Percentiles rank a stretch among this genome's conserved stretches.
Evolutionary conservation across 257 asterid species (phyloP).

Genomic region (Ocimum tenuiflorum): DNA sequence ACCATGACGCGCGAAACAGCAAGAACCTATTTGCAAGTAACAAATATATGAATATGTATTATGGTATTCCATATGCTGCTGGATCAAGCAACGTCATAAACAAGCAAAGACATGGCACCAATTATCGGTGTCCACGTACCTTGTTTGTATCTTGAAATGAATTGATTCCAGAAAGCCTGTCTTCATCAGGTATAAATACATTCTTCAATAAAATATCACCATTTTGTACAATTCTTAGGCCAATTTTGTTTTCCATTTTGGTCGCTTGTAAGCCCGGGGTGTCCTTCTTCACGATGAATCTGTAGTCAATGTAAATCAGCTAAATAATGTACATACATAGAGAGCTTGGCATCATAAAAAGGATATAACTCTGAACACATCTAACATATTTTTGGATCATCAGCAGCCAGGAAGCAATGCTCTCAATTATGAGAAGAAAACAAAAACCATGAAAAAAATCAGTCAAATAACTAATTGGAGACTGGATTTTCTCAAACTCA

Average conservation of each 20-base stretch:
- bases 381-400: not conserved
- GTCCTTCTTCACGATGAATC: slow-evolving; percentile 75
- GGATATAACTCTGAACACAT: not conserved
- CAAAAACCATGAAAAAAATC: not conserved
- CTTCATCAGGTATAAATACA: slow-evolving; percentile 90
- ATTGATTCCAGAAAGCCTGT: slow-evolving; percentile 76
- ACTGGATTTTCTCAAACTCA: not conserved
- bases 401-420: no score
- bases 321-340: slow-evolving; percentile 1
- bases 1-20: slow-evolving; percentile 97
- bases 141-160: slow-evolving; percentile 90
- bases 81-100: slow-evolving; percentile 3
- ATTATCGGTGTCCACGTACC: slow-evolving; percentile 37
- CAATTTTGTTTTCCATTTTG: slow-evolving; percentile 88
- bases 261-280: slow-evolving; percentile 84
- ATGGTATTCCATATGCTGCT: not conserved
- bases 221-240: slow-evolving; percentile 85
- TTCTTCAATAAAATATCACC: slow-evolving; percentile 76
- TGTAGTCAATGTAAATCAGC: slow-evolving; percentile 31
- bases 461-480: not conserved
- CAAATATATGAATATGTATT: no score
- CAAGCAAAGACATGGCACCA: not conserved
- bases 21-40: slow-evolving; percentile 60
- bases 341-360: slow-evolving; percentile 13
- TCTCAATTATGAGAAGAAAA: not conserved